phyloP scores from a whole-genome alignment of 2,329 filamentous ascomycete genomes.

The Trichoderma endophyticum region DNA sequence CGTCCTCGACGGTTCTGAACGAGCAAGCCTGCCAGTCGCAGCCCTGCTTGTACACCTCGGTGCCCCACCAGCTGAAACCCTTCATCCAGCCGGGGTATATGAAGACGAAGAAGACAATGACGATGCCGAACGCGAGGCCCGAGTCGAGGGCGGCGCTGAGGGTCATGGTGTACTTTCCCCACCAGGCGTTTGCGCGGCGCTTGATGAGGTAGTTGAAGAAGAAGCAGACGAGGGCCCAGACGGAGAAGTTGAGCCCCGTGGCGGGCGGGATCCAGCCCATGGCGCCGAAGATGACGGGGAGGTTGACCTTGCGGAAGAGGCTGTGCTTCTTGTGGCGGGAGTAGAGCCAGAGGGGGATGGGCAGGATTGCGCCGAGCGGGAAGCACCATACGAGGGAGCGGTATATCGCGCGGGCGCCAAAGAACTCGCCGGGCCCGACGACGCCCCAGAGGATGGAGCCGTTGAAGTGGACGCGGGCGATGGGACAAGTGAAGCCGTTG shows the following conservation, averaged over 20 bases:
- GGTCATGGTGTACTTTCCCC: slow-evolving; percentile 90
- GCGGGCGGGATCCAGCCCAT: slow-evolving; percentile 85
- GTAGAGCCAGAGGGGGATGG: slow-evolving; percentile 71
- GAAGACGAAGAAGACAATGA: slow-evolving; percentile 82
- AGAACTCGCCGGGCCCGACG: slow-evolving; percentile 78
- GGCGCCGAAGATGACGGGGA: slow-evolving; percentile 79
- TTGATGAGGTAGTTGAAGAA: slow-evolving; percentile 77
- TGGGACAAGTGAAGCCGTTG: slow-evolving; percentile 84
- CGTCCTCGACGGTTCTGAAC: slow-evolving; percentile 61
- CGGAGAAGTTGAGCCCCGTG: slow-evolving; percentile 80
- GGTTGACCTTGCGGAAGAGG: slow-evolving; percentile 71
- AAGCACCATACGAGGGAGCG: slow-evolving; percentile 78
- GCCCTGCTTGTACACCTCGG: slow-evolving; percentile 77
- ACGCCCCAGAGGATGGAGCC: slow-evolving; percentile 88
- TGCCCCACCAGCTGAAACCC: slow-evolving; percentile 82
- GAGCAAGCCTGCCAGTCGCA: slow-evolving; percentile 83
- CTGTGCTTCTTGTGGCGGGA: slow-evolving; percentile 57
- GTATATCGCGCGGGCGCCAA: slow-evolving; percentile 72
- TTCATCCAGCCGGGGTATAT: slow-evolving; percentile 76
- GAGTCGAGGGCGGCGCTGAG: slow-evolving; percentile 79
- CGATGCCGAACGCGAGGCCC: slow-evolving; percentile 75
- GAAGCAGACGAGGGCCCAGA: slow-evolving; percentile 83
- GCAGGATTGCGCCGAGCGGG: slow-evolving; percentile 69
- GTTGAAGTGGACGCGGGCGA: slow-evolving; percentile 86
- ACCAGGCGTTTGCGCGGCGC: slow-evolving; percentile 69